Percentiles rank a stretch among this genome's conserved stretches.
Evolutionary conservation across 805 yeast species (phyloP).

Genomic region (Lipomyces yamanashiensis): DNA sequence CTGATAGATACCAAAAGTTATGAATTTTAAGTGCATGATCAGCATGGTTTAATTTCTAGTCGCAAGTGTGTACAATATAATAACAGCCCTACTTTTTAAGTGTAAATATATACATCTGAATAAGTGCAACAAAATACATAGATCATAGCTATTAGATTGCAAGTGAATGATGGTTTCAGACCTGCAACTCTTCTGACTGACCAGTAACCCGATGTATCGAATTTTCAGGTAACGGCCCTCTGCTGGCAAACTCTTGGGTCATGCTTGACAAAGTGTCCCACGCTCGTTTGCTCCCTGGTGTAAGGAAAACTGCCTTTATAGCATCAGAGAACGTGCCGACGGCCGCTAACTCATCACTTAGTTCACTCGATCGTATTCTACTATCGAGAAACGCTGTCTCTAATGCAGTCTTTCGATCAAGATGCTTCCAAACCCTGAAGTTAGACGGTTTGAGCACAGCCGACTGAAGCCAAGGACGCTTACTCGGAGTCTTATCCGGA

Average conservation of each 20-base stretch:
- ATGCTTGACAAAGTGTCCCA: slow-evolving; percentile 37
- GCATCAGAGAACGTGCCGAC: slow-evolving; percentile 55
- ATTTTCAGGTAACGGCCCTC: neutral
- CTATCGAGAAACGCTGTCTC: slow-evolving; percentile 59
- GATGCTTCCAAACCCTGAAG: slow-evolving; percentile 67
- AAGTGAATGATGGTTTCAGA: too few relatives aligned
- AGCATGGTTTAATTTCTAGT: too few relatives aligned
- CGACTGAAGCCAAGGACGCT: slow-evolving; percentile 62
- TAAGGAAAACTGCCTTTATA: slow-evolving; percentile 70
- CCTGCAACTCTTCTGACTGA: too few relatives aligned
- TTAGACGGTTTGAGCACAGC: slow-evolving; percentile 78
- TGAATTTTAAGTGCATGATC: too few relatives aligned
- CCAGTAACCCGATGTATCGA: too few relatives aligned
- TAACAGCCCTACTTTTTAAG: too few relatives aligned
- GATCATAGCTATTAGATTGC: too few relatives aligned
- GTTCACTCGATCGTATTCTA: slow-evolving; percentile 54
- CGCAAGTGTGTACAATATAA: too few relatives aligned
- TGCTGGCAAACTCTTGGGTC: neutral
- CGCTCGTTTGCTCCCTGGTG: slow-evolving; percentile 56
- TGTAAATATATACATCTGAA: too few relatives aligned
- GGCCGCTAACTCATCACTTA: slow-evolving; percentile 57
- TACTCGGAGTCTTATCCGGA: slow-evolving; percentile 38
- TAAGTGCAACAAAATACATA: too few relatives aligned
- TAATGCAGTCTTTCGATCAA: slow-evolving; percentile 61
- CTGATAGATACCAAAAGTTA: neutral